Evolutionary conservation across 805 yeast species (phyloP), one percentile per base, ranked within the genome.

Genomic region (Yarrowia osloensis): DNA sequence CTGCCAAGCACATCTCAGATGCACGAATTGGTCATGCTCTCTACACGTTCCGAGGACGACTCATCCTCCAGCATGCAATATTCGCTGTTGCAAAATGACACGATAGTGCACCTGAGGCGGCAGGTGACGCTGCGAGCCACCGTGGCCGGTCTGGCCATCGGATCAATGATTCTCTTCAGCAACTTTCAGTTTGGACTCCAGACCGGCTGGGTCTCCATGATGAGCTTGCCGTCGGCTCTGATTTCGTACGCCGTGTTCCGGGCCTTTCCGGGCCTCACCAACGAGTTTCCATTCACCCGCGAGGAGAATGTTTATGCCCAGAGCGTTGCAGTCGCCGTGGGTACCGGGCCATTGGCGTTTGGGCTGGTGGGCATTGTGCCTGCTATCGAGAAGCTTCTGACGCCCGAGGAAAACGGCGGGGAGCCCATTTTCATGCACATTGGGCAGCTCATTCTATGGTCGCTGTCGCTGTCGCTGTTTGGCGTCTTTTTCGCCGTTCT

Each of bases 151-250:
- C 78, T 94, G 28, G 71, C 80, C 1, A 91, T 94, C n/a, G 99
- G 99, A 0, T 85, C 97, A 0, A 78, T 94, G 29, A 93, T 95
- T 35, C 80, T 95, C 28, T 80, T 92, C 19, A 91, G 97, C 4
- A 94, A 94, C 77, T 95, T 95, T 78, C 98, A 94, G 75, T 94
- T 94, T 75, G 99, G 98, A 0, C 80, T 94, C 22, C 99, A 94
- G 75, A 94, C 98, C 0, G 99, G 99, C 1, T 94, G 99, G 99
- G 97, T 95, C 6, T 91, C 97, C 12, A 94, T 94, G 99, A 95
- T 94, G 99, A 90, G 97, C 24, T 80, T 94, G 66, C 98, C 99
- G 0, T 88, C 97, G 4, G 97, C 98, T 0, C 77, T 94, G 65
- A 77, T 94, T 28, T 97, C 96, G 0, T 93, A 86, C 75, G 89